Evolutionary conservation across 805 yeast species (phyloP).

Genomic region (Pichia manshurica): DNA sequence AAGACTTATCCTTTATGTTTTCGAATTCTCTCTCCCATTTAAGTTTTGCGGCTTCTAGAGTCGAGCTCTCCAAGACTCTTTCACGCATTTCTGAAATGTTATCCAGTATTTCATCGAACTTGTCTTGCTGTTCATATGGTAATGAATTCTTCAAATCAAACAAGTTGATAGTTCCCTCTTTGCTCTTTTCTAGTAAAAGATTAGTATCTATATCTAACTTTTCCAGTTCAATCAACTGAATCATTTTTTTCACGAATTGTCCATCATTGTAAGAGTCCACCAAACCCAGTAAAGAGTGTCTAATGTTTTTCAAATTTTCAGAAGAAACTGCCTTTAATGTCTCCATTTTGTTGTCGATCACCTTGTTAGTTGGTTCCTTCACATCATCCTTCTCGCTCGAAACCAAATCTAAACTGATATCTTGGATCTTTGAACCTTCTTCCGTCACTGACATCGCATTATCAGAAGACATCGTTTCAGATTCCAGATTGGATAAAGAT

Average conservation of each 20-base stretch:
- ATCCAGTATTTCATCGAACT: constrained; percentile 65
- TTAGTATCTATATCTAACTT: constrained; percentile 20
- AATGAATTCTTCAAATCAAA: constrained; percentile 59
- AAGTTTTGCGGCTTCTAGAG: constrained; percentile 78
- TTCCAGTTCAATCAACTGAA: constrained; percentile 19
- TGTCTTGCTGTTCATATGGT: constrained; percentile 39
- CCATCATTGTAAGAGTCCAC: constrained; percentile 24
- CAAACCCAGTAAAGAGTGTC: constrained; percentile 63
- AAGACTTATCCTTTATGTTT: constrained; percentile 32
- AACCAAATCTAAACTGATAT: constrained; percentile 2
- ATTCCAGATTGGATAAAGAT: background rate
- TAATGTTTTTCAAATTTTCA: constrained; percentile 69
- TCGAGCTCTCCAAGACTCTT: constrained; percentile 64
- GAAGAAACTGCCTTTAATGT: constrained; percentile 62
- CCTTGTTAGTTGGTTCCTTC: constrained; percentile 14
- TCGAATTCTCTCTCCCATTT: constrained; percentile 86
- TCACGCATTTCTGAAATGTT: constrained; percentile 72
- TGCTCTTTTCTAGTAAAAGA: constrained; percentile 9
- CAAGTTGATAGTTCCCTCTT: constrained; percentile 42
- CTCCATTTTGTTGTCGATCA: constrained; percentile 49
- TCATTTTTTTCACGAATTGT: constrained; percentile 20
- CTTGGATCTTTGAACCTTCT: constrained; percentile 6
- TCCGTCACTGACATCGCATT: background rate
- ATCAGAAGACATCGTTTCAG: background rate
- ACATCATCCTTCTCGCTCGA: constrained; percentile 4